Percentiles rank a stretch among this genome's conserved stretches.
Evolutionary conservation across 768 basidiomycete species (phyloP).

Genomic region (Rubroboletus satanas): DNA sequence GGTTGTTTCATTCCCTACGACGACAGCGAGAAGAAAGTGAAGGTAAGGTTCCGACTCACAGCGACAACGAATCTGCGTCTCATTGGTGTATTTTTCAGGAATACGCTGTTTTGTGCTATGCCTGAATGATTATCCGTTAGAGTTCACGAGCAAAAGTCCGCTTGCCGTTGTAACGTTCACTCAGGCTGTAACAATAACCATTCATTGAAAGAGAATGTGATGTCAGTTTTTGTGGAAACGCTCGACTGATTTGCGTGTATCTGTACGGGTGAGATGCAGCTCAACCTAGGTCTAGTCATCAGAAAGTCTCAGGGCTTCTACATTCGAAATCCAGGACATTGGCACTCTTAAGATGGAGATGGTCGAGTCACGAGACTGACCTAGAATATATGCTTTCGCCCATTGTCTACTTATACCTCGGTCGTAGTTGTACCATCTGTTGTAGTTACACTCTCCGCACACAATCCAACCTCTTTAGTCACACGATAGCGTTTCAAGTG

Average conservation of each 20-base stretch:
- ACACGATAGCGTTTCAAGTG: too few species aligned
- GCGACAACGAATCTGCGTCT: not conserved
- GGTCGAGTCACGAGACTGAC: too few species aligned
- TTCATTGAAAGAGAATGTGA: slow-evolving; percentile 1
- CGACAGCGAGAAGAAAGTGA: slow-evolving; percentile 47
- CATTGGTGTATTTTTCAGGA: slow-evolving; percentile 24
- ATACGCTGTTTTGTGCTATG: slow-evolving; percentile 42
- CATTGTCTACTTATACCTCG: too few species aligned
- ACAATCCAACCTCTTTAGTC: too few species aligned
- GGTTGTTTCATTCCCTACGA: slow-evolving; percentile 59
- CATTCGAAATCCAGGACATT: not conserved
- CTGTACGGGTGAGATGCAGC: not conserved
- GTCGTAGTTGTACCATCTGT: too few species aligned
- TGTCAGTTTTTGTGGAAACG: not conserved
- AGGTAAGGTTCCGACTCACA: slow-evolving; percentile 32
- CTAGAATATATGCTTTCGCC: too few species aligned
- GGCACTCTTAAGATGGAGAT: too few species aligned
- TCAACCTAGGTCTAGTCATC: not conserved
- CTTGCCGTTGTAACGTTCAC: not conserved
- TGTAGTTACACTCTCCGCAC: too few species aligned
- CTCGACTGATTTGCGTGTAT: not conserved
- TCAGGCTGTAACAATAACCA: slow-evolving; percentile 6
- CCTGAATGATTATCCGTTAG: slow-evolving; percentile 5
- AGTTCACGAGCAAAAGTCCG: not conserved
- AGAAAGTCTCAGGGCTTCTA: not conserved